A percentile compares a stretch with the other conserved stretches of the same genome.
phyloP scores from a whole-genome alignment of 2,329 filamentous ascomycete species.

The Xylaria sp. region DNA sequence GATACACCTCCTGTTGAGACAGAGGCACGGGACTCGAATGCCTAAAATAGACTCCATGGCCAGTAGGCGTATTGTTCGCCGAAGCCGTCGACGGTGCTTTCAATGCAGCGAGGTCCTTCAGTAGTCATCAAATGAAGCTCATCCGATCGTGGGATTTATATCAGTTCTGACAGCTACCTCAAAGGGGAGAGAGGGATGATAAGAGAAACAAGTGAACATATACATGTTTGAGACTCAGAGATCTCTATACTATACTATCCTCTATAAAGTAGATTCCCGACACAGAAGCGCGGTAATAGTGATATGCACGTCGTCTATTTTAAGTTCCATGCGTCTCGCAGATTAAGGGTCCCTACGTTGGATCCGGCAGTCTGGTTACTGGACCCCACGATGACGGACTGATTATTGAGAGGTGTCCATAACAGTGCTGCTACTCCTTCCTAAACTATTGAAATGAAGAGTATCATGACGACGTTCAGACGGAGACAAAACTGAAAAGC shows the following conservation, averaged over 20 bases:
- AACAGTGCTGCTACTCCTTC: no score
- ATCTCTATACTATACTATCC: background rate
- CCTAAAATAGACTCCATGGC: background rate
- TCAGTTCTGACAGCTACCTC: background rate
- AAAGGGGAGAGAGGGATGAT: background rate
- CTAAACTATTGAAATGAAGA: background rate
- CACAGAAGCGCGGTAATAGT: background rate
- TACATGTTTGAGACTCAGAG: background rate
- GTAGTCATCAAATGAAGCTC: background rate
- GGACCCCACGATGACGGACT: conserved; percentile 22
- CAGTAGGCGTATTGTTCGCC: background rate
- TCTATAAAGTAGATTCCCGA: background rate
- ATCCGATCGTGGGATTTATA: background rate
- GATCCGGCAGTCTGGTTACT: conserved; percentile 27
- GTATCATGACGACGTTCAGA: background rate
- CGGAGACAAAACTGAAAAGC: background rate
- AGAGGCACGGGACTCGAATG: background rate
- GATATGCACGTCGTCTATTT: conserved; percentile 14
- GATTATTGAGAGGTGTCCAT: no score
- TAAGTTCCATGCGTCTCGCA: conserved; percentile 19
- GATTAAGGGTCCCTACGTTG: conserved; percentile 1
- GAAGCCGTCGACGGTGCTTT: conserved; percentile 1
- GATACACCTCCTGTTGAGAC: background rate
- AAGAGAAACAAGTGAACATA: background rate
- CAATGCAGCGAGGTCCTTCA: background rate